Percentiles rank a stretch among this genome's conserved stretches.
These are phyloP conservation scores for Tylopilus subfusipes DNA, from an alignment of 768 basidiomycete species.

Conservation along the genomic window DNA sequence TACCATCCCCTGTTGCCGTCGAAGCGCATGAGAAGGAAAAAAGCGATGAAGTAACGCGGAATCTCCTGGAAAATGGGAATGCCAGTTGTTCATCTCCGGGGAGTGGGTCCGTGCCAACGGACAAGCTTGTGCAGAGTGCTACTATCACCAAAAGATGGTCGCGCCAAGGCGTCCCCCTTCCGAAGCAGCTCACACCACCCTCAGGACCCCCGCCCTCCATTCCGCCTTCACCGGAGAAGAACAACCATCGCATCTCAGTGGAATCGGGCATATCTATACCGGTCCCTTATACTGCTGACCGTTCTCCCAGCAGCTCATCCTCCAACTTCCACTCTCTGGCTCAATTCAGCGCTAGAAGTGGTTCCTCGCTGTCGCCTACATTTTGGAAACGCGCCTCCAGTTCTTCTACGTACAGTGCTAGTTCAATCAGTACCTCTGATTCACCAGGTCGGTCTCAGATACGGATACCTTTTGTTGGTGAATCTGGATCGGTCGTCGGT, in stretches of 20 bases:
- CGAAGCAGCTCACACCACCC: conserved; percentile 54
- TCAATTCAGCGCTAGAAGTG: conserved; percentile 40
- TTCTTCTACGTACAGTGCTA: conserved; percentile 47
- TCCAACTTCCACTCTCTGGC: conserved; percentile 31
- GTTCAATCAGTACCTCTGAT: conserved; percentile 41
- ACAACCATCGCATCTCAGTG: conserved; percentile 22
- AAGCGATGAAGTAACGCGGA: not conserved
- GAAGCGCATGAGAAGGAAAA: not conserved
- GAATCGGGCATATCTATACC: conserved; percentile 26
- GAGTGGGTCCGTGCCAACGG: conserved; percentile 23
- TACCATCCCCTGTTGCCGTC: not conserved
- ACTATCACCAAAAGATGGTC: conserved; percentile 50
- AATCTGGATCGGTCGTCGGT: conserved; percentile 4
- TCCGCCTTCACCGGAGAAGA: conserved; percentile 27
- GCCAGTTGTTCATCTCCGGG: not conserved
- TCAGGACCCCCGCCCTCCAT: conserved; percentile 55
- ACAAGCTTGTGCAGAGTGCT: conserved; percentile 17
- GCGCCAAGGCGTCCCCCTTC: conserved; percentile 44
- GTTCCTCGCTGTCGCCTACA: conserved; percentile 43
- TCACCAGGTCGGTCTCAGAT: conserved; percentile 29
- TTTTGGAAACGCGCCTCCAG: conserved; percentile 53
- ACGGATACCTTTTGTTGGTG: conserved; percentile 1
- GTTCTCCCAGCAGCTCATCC: conserved; percentile 37
- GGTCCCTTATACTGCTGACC: conserved; percentile 32
- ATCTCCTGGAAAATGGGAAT: not conserved